Conservation (phyloP, 352 stramenopile species). For the Salisapilia sapeloensis region DNA sequence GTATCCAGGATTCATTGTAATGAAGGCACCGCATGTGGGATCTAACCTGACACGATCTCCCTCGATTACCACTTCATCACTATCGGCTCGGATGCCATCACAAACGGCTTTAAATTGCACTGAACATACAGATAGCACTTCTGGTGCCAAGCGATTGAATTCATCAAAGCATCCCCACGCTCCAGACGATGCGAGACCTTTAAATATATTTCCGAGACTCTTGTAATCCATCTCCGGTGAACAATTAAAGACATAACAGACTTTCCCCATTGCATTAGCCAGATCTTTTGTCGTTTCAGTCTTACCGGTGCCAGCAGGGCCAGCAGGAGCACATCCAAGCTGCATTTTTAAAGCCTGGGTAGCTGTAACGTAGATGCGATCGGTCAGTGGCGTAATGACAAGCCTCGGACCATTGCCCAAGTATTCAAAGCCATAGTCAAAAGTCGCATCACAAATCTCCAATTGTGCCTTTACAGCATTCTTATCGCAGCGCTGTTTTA, state of each 20-base stretch:
- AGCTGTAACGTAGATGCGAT: slow-evolving; percentile 91
- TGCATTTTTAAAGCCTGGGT: slow-evolving; percentile 90
- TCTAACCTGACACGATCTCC: slow-evolving; percentile 82
- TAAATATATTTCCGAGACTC: slow-evolving; percentile 93
- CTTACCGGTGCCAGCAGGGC: slow-evolving; percentile 83
- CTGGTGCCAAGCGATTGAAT: slow-evolving; percentile 88
- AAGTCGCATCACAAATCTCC: slow-evolving; percentile 84
- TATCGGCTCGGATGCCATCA: slow-evolving; percentile 82
- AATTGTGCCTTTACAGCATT: slow-evolving; percentile 35
- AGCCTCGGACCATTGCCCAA: slow-evolving; percentile 86
- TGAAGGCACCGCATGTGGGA: slow-evolving; percentile 85
- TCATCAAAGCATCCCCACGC: slow-evolving; percentile 94
- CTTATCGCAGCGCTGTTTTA: slow-evolving; percentile 63
- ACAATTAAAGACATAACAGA: slow-evolving; percentile 91
- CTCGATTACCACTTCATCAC: slow-evolving; percentile 80
- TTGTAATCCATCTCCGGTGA: slow-evolving; percentile 94
- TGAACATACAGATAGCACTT: slow-evolving; percentile 86
- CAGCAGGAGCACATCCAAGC: slow-evolving; percentile 89
- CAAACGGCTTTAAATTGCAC: slow-evolving; percentile 92
- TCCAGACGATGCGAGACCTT: slow-evolving; percentile 82
- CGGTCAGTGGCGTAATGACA: slow-evolving; percentile 89
- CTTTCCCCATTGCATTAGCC: slow-evolving; percentile 84
- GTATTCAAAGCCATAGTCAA: slow-evolving; percentile 93
- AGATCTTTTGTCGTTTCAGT: slow-evolving; percentile 93
- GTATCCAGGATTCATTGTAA: slow-evolving; percentile 96